Base-by-base conservation (phyloP, 345 rosid species). In the Cardamine occulta region DNA sequence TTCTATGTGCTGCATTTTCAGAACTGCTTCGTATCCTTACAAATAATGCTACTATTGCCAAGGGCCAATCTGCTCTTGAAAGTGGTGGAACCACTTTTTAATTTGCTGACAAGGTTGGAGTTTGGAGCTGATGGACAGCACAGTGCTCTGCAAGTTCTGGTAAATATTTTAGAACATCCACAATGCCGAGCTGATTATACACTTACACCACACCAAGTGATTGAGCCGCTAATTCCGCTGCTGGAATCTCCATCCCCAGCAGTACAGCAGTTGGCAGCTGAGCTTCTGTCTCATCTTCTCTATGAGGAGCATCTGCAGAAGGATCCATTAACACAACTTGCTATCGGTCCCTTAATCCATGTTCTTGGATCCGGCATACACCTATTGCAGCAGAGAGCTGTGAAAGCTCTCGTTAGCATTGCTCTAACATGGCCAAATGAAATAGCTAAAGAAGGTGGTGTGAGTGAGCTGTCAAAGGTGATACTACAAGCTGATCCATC, bases 381-480 rank as follows among this genome's bases (percentile, higher is more conserved):
- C 70, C 85, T 89, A 60, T 78, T 93, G 82, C 99, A 96, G 86
- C 98, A 96, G 86, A 96, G 92, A 86, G 97, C 97, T 64, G 91
- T 93, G 48, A 96, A 93, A 86, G 99, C 98, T 68, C 96, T 96
- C 68, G 93, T 89, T 68, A 86, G 98, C 82, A 85, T 96, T 83
- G 89, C 99, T 14, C 80, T 89, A 10, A 81, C 83, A 11, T 93
- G 98, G 96, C 95, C 99, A 40, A 93, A 91, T 68, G 99, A 91
- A 77, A 91, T 96, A 69, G 98, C 97, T 29, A 93, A 93, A 80
- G 98, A 93, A 78, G 97, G 98, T 53, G 99, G 99, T 51, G 98
- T 93, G 63, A 68, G 74, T 66, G 99, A 96, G 86, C 86, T 93
- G 56, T 93, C 98, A 32, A 91, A 87, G 84, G 94, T 96, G 68